Evolutionary conservation across 1,284 basidiomycete genomes (phyloP), one percentile per base, ranked within the genome.

Genomic region (Stygiomarasmius scandens): DNA sequence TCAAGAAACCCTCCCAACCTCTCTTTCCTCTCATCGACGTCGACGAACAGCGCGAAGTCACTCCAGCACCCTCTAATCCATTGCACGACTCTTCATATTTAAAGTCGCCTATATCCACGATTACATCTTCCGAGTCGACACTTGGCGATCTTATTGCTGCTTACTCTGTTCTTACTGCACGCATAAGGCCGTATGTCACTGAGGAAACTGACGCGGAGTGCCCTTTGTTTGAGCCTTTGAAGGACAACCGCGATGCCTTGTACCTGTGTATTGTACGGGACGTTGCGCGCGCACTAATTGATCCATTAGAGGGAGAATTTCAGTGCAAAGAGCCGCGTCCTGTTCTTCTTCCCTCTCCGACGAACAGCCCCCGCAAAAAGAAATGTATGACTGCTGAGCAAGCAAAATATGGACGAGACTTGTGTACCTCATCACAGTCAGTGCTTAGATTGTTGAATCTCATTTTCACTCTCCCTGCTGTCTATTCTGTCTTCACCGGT

Each of bases 331-430:
- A 67, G 10, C n/a, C 29, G 12, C 29, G 51, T 41, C 27, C 43
- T 23, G 68, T 69, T 20, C 66, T 73, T 23, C 69, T 82, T 6
- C 78, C 79, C 2, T 80, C 79, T 14, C 80, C 79, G 11, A 72
- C 73, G 55, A 77, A 66, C 45, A 82, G 75, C 49, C 80, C 79
- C 6, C 71, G 69, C 64, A 86, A 79, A 72, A 88, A 85, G 72
- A 81, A 79, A 60, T 89, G 90, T 1, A 83, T 92, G 82, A 83
- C 80, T 0, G 90, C 82, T 47, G 86, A 88, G 59, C 87, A 90
- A 66, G 86, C 86, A 54, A 91, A 89, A 65, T 82, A 85, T 64
- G 89, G 89, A 2, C 77, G 90, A 29, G 91, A 93, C 69, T 72
- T 92, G 16, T 89, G 84, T 68, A 86, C 86, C 1, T 83, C 83